Conservation (phyloP, 2,329 filamentous ascomycete species). For the Fusarium sulawesiense region DNA sequence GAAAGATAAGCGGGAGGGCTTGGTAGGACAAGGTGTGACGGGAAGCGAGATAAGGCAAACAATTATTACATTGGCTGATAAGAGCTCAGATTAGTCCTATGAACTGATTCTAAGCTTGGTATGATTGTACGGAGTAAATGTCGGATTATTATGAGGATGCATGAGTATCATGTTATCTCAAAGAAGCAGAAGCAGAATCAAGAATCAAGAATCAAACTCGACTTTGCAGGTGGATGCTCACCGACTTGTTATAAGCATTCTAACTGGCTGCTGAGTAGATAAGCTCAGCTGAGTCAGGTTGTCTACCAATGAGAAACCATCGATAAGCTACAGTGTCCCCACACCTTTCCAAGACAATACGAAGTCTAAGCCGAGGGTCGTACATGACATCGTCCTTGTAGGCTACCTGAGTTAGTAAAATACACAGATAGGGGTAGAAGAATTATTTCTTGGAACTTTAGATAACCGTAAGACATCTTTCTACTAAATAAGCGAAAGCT, state of each 20-base stretch:
- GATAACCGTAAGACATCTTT: background rate
- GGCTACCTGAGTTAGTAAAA: background rate
- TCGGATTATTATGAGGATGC: background rate
- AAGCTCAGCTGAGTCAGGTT: background rate
- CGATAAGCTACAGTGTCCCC: fast-evolving
- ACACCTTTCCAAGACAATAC: background rate
- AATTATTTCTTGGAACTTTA: fast-evolving
- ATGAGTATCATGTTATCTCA: constrained; percentile 14
- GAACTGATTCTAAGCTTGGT: background rate
- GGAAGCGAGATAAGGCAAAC: background rate
- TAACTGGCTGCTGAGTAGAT: constrained; percentile 3
- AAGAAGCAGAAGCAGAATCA: background rate
- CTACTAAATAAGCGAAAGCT: background rate
- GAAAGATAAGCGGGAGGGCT: background rate
- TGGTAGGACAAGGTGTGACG: background rate
- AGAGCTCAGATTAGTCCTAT: background rate
- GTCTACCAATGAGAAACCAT: background rate
- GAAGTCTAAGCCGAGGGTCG: background rate
- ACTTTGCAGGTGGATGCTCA: constrained; percentile 1
- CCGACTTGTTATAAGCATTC: background rate
- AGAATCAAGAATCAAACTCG: background rate
- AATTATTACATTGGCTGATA: background rate
- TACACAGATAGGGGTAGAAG: background rate
- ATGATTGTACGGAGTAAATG: background rate
- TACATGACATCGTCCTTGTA: background rate